phyloP scores from a whole-genome alignment of 257 asterid species.

The Solanum chilense region DNA sequence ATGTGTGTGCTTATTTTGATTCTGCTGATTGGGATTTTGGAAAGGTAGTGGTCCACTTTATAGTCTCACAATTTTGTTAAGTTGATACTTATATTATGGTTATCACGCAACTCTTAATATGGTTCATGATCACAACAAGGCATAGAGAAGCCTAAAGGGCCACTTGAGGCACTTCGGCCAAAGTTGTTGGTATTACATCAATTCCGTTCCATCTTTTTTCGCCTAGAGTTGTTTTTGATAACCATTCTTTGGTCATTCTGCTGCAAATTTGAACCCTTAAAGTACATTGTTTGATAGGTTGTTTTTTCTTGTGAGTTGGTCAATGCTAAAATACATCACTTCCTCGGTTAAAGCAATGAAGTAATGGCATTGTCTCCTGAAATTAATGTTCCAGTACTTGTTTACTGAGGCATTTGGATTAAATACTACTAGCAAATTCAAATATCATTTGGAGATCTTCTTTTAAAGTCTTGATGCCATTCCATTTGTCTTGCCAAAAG shows the following conservation, averaged over 20 bases:
- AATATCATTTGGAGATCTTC: background rate
- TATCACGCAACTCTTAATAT: background rate
- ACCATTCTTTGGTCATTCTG: background rate
- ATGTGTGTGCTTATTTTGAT: conserved; percentile 94
- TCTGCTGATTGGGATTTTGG: conserved; percentile 99
- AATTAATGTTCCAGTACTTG: background rate
- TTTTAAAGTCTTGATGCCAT: background rate
- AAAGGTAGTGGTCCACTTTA: conserved; percentile 45
- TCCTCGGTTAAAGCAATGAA: background rate
- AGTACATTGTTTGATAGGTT: background rate
- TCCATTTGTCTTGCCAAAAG: background rate
- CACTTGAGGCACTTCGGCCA: conserved; percentile 96
- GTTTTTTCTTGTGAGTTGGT: background rate
- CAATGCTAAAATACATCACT: background rate
- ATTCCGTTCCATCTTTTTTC: background rate
- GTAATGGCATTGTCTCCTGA: background rate
- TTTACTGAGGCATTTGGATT: background rate
- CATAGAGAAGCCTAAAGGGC: conserved; percentile 91
- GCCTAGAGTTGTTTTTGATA: background rate
- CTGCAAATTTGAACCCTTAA: background rate
- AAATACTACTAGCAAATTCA: background rate
- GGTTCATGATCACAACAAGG: conserved; percentile 62
- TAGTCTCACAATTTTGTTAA: background rate
- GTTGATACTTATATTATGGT: background rate
- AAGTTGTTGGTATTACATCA: conserved; percentile 62